Base-by-base conservation (phyloP, 176 grass and related monocot species). In the Alopecurus myosuroides region DNA sequence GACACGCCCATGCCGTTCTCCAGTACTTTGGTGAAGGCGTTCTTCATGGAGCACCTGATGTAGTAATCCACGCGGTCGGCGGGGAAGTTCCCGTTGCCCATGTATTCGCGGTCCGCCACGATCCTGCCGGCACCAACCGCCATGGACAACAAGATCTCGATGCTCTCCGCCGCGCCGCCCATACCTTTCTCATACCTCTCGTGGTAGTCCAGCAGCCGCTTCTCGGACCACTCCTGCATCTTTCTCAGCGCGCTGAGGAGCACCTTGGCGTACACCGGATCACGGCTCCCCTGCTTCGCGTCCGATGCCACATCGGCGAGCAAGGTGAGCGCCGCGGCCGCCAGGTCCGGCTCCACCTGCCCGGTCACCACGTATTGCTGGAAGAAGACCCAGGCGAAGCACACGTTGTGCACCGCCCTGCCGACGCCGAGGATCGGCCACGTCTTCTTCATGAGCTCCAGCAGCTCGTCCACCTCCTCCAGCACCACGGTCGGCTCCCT, bases 221-320 rank as follows among this genome's bases (percentile, higher is more conserved):
- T 98, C 91, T 98, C 97, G 17, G 90, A 68, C 93, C 97, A 99
- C n/a, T 81, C 91, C 81, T 92, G 93, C 88, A 99, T 99, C 39
- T 79, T 53, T 13, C 70, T 81, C 48, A 99, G 79, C 41, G 64
- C 88, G 70, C 89, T 68, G 5, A 91, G 46, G 14, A 99, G 82
- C 71, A 92, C 89, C 86, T 81, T 92, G 77, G 61, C 34, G 81
- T 96, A 96, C 48, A 90, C 48, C 29, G 37, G 67, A 57, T 91
- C 86, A 5, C 89, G 85, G 56, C 77, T 83, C 18, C 86, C 81
- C 41, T 86, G 86, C 88, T 77, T 96, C 3, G 88, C 76, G 34
- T 99, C 97, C 17, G 70, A 84, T 0, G 91, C 93, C 44, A 99
- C 93, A 36, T 99, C 97, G 0, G 57, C 85, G 15, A 99, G 87